Percentiles rank a stretch among this genome's conserved stretches.
phyloP scores from a whole-genome alignment of 1,284 basidiomycete genomes.

The Vanrija sp. region DNA sequence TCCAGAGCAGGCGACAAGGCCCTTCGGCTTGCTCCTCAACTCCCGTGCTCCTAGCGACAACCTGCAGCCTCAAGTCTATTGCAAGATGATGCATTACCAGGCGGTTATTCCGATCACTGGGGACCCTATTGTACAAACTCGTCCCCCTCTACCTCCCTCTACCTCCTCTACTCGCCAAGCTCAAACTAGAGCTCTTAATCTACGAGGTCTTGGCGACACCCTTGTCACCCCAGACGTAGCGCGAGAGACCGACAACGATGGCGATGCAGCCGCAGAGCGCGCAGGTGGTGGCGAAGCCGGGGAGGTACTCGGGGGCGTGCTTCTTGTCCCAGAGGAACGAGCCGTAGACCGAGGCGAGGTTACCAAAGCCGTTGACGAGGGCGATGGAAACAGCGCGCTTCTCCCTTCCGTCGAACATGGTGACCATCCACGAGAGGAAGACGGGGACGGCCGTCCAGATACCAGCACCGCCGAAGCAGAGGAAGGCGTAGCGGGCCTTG shows the following conservation, averaged over 20 bases:
- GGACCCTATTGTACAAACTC: too few relatives aligned
- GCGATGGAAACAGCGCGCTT: slow-evolving; percentile 46
- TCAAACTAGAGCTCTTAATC: too few relatives aligned
- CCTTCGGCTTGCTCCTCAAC: too few relatives aligned
- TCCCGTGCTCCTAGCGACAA: too few relatives aligned
- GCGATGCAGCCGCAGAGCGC: slow-evolving; percentile 34
- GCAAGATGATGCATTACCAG: too few relatives aligned
- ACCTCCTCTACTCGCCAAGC: too few relatives aligned
- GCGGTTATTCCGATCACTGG: too few relatives aligned
- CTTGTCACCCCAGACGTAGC: slow-evolving; percentile 39
- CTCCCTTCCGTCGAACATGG: slow-evolving; percentile 45
- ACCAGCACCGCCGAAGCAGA: slow-evolving; percentile 47
- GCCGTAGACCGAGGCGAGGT: slow-evolving; percentile 43
- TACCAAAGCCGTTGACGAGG: slow-evolving; percentile 44
- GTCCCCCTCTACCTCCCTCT: too few relatives aligned
- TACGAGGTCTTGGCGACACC: slow-evolving; percentile 21
- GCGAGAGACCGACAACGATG: slow-evolving; percentile 18
- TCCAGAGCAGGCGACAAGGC: too few relatives aligned
- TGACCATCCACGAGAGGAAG: slow-evolving; percentile 44
- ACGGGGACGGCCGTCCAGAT: slow-evolving; percentile 45
- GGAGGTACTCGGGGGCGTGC: slow-evolving; percentile 37
- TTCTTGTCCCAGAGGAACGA: slow-evolving; percentile 46
- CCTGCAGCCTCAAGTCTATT: too few relatives aligned
- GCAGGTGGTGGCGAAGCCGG: slow-evolving; percentile 42
- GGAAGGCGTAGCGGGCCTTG: slow-evolving; percentile 44